Evolutionary conservation across 225 moss, liverwort and hornwort genomes (phyloP).

Genomic region (Bryoerythrophyllum caledonicum): DNA sequence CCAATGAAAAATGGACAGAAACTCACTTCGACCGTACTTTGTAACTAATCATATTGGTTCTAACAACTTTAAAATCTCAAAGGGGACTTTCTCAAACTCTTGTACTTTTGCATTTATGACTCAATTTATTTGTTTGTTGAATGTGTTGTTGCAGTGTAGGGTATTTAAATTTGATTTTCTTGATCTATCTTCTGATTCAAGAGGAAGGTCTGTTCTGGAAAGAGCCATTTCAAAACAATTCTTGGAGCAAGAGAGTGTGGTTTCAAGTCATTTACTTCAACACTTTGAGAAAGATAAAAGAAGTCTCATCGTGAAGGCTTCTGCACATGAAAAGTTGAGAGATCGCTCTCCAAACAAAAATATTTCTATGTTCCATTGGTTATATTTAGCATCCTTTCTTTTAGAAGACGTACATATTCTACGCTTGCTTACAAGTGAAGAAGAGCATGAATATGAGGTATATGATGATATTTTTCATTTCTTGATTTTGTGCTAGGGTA

Average conservation of each 20-base stretch:
- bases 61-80: neutral
- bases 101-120: neutral
- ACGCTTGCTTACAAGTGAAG: fast-evolving
- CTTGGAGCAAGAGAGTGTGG: neutral
- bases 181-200: too few relatives aligned
- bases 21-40: too few relatives aligned
- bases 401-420: fast-evolving
- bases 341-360: neutral
- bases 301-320: neutral
- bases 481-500: neutral
- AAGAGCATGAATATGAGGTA: neutral
- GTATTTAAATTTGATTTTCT: too few relatives aligned
- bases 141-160: neutral
- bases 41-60: neutral
- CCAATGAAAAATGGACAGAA: neutral
- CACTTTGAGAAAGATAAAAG: fast-evolving
- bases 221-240: neutral
- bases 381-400: neutral
- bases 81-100: too few relatives aligned
- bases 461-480: neutral
- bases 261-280: too few relatives aligned
- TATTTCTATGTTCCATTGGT: neutral
- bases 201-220: neutral
- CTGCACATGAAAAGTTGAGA: neutral
- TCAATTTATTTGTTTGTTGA: neutral